phyloP scores from a whole-genome alignment of 129 eudicot genomes.

The Dittrichia graveolens region DNA sequence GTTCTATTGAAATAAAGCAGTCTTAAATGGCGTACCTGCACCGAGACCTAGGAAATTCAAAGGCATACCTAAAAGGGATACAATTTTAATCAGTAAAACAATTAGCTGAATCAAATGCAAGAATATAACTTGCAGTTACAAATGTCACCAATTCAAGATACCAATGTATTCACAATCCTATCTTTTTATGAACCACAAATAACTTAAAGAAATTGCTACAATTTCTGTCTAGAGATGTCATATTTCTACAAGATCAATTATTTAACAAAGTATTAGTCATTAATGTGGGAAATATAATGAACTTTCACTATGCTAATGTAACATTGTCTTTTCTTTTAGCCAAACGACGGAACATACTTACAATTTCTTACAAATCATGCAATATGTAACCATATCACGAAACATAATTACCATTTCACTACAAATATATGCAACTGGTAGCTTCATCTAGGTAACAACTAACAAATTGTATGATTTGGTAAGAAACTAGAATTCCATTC shows the following conservation, averaged over 20 bases:
- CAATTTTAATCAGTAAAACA: slow-evolving; percentile 16
- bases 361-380: no score
- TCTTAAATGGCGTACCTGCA: slow-evolving; percentile 56
- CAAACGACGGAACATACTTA: not conserved
- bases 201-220: not conserved
- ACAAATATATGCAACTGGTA: not conserved
- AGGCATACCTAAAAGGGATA: slow-evolving; percentile 61
- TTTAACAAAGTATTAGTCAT: not conserved
- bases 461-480: not conserved
- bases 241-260: not conserved
- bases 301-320: not conserved
- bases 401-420: not conserved
- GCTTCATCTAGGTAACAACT: not conserved
- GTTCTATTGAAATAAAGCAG: slow-evolving; percentile 23
- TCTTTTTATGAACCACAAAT: not conserved
- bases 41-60: slow-evolving; percentile 78
- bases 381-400: no score
- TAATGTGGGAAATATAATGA: not conserved
- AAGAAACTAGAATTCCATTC: not conserved
- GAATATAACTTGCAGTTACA: not conserved
- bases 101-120: slow-evolving; percentile 5
- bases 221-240: not conserved
- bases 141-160: not conserved
- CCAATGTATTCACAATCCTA: not conserved
- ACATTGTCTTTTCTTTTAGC: not conserved